phyloP scores from a whole-genome alignment of 2,329 filamentous ascomycete species.

The Botrytis pseudocinerea region DNA sequence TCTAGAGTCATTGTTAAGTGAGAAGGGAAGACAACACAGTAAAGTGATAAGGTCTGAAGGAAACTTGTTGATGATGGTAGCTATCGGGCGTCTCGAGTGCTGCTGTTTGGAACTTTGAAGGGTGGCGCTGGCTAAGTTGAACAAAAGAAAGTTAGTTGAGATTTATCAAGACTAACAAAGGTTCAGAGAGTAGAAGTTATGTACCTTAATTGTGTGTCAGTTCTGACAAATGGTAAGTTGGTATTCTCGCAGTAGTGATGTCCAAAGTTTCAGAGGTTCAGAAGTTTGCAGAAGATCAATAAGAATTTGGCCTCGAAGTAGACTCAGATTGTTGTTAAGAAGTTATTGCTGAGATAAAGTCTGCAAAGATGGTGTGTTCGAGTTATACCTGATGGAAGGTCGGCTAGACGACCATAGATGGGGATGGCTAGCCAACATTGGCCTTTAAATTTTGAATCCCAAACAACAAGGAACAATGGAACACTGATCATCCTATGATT shows the following conservation, averaged over 20 bases:
- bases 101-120: too few species aligned
- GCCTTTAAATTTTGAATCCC: not conserved
- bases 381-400: not conserved
- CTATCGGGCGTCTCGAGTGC: too few species aligned
- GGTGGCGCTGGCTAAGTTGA: not conserved
- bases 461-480: not conserved
- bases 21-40: not conserved
- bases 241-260: not conserved
- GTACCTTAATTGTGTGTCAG: not conserved
- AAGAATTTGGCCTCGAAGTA: not conserved
- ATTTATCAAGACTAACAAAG: not conserved
- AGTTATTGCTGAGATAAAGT: not conserved
- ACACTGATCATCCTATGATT: not conserved
- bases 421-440: not conserved
- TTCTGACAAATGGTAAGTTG: not conserved
- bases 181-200: not conserved
- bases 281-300: not conserved
- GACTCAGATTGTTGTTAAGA: not conserved
- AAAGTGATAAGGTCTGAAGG: not conserved
- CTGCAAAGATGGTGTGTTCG: not conserved
- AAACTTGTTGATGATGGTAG: not conserved
- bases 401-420: not conserved
- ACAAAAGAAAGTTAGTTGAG: conserved; percentile 3
- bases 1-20: not conserved
- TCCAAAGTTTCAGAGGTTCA: not conserved